Percentiles rank a stretch among this genome's conserved stretches.
Conservation (phyloP, 2,329 filamentous ascomycete species). For the Cladobotryum protrusum region DNA sequence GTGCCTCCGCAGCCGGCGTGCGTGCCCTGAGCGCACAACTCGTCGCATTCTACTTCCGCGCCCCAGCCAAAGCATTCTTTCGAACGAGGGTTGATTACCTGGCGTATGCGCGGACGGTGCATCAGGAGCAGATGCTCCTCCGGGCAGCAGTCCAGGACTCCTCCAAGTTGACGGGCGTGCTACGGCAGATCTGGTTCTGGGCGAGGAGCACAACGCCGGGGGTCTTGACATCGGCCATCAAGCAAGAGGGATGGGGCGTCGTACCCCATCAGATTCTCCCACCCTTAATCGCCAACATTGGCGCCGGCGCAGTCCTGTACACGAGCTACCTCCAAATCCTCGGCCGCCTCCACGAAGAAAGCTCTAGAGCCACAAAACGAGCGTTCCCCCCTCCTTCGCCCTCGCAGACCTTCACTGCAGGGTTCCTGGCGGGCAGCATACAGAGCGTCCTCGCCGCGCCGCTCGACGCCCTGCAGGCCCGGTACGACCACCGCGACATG, state of each 20-base stretch:
- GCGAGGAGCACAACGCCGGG: slow-evolving; percentile 62
- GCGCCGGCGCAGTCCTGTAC: slow-evolving; percentile 68
- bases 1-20: slow-evolving; percentile 78
- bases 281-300: slow-evolving; percentile 67
- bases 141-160: slow-evolving; percentile 31
- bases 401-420: slow-evolving; percentile 60
- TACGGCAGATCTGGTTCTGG: slow-evolving; percentile 41
- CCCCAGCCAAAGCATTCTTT: slow-evolving; percentile 89
- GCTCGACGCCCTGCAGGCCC: slow-evolving; percentile 67
- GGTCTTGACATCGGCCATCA: slow-evolving; percentile 60
- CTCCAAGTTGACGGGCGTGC: slow-evolving; percentile 26
- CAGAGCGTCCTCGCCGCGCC: slow-evolving; percentile 70
- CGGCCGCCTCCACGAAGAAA: slow-evolving; percentile 59
- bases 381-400: slow-evolving; percentile 64
- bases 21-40: slow-evolving; percentile 78
- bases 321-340: slow-evolving; percentile 69
- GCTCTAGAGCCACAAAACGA: slow-evolving; percentile 48
- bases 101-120: slow-evolving; percentile 49
- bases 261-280: slow-evolving; percentile 72
- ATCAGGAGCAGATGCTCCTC: slow-evolving; percentile 34
- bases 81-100: slow-evolving; percentile 81
- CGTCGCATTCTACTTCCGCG: slow-evolving; percentile 85
- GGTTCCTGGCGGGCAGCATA: slow-evolving; percentile 60
- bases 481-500: slow-evolving; percentile 56
- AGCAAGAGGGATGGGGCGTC: slow-evolving; percentile 65